phyloP scores from a whole-genome alignment of 176 grass and related monocot species.

The Aegilops umbellulata region DNA sequence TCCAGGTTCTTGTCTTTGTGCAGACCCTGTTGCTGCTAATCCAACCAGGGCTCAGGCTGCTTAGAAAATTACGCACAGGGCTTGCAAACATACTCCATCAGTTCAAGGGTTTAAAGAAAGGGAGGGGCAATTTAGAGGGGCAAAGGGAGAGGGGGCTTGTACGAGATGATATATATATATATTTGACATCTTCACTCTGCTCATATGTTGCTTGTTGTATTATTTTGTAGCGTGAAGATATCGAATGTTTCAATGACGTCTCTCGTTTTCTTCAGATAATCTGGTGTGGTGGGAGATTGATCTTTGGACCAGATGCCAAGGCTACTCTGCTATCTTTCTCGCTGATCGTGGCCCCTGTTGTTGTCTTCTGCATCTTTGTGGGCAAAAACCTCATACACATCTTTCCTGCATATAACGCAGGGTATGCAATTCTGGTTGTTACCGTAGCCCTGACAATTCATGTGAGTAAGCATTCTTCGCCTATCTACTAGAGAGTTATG shows the following conservation, averaged over 20 bases:
- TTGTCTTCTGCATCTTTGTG: slow-evolving; percentile 84
- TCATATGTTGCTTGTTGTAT: neutral
- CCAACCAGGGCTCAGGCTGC: neutral
- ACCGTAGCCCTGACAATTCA: slow-evolving; percentile 67
- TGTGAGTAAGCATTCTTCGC: slow-evolving; percentile 60
- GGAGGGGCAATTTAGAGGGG: no score
- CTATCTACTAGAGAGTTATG: slow-evolving; percentile 18
- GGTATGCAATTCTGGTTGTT: slow-evolving; percentile 73
- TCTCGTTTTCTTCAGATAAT: slow-evolving; percentile 75
- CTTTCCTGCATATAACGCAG: slow-evolving; percentile 84
- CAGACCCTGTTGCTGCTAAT: neutral
- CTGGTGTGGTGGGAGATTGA: slow-evolving; percentile 81
- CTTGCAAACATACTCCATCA: neutral
- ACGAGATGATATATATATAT: neutral
- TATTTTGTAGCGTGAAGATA: neutral
- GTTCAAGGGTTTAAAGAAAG: slow-evolving; percentile 3
- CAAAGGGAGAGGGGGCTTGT: neutral
- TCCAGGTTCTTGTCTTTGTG: neutral
- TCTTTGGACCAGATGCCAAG: slow-evolving; percentile 97
- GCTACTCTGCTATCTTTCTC: slow-evolving; percentile 63
- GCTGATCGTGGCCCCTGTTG: slow-evolving; percentile 68
- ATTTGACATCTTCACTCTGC: neutral
- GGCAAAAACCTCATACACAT: slow-evolving; percentile 81
- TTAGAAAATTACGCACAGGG: neutral
- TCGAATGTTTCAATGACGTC: slow-evolving; percentile 14